Evolutionary conservation across 2,329 filamentous ascomycete species (phyloP).

Genomic region (Talaromyces atroroseus): DNA sequence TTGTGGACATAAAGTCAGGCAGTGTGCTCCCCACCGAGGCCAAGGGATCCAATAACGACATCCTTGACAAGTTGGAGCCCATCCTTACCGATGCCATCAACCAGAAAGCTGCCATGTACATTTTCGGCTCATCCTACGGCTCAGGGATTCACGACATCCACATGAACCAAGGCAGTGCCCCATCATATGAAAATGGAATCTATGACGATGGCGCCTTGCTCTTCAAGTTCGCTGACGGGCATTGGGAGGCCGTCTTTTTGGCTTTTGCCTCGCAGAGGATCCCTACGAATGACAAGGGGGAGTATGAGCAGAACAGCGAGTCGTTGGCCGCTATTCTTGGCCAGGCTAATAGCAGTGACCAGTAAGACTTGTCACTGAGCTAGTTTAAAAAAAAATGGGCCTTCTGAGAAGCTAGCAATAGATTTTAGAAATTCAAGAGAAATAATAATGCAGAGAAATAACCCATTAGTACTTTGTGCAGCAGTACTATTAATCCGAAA

Average conservation of each 20-base stretch:
- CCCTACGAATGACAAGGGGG: conserved; percentile 28
- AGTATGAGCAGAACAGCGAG: conserved; percentile 15
- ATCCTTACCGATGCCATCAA: conserved; percentile 31
- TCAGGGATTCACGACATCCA: conserved; percentile 38
- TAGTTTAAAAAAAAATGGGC: neutral
- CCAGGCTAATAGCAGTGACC: neutral
- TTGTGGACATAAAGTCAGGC: conserved; percentile 26
- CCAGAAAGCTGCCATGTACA: conserved; percentile 32
- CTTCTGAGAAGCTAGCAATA: neutral
- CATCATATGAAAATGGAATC: conserved; percentile 30
- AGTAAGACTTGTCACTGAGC: neutral
- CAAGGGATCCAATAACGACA: conserved; percentile 25
- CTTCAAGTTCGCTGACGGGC: conserved; percentile 30
- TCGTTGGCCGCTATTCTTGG: conserved; percentile 14
- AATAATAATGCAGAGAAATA: neutral
- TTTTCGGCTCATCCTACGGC: conserved; percentile 34
- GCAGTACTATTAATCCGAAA: neutral
- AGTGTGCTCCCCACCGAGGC: conserved; percentile 16
- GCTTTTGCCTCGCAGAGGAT: conserved; percentile 35
- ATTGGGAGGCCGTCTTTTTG: conserved; percentile 37
- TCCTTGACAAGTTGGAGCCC: conserved; percentile 33
- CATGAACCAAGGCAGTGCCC: conserved; percentile 36
- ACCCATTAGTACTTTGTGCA: neutral
- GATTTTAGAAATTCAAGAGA: neutral
- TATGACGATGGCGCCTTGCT: conserved; percentile 34